Evolutionary conservation across 192 early-diverging fungal species (phyloP).

Genomic region (Podila clonocystis): DNA sequence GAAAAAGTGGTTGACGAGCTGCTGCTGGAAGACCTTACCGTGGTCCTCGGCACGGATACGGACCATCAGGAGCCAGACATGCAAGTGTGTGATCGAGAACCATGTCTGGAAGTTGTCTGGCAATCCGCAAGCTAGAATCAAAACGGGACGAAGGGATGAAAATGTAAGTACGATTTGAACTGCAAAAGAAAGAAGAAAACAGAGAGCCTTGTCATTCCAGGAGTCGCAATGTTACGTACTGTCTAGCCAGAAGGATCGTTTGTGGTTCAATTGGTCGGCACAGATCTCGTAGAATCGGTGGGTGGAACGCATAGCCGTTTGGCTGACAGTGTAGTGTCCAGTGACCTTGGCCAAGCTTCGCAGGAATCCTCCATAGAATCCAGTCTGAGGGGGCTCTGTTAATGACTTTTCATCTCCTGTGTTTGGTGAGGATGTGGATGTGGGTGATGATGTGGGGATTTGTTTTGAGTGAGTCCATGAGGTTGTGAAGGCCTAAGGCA

Average conservation of each 20-base stretch:
- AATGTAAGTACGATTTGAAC: background rate
- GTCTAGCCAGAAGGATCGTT: conserved; percentile 59
- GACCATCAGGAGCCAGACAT: conserved; percentile 95
- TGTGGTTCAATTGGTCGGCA: conserved; percentile 55
- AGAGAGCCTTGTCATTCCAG: too few relatives aligned
- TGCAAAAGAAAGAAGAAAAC: background rate
- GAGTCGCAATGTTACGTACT: conserved; percentile 27
- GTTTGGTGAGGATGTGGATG: conserved; percentile 12
- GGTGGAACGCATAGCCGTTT: conserved; percentile 61
- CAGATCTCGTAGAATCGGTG: conserved; percentile 61
- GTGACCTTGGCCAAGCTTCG: conserved; percentile 55
- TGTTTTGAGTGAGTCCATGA: conserved; percentile 22
- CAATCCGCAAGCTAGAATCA: conserved; percentile 64
- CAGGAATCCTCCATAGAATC: conserved; percentile 37
- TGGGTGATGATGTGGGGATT: background rate
- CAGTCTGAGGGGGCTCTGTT: conserved; percentile 7
- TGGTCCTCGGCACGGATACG: conserved; percentile 76
- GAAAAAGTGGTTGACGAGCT: conserved; percentile 89
- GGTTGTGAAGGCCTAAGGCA: conserved; percentile 19
- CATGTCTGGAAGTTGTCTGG: conserved; percentile 95
- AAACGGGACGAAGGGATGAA: background rate
- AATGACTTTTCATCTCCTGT: background rate
- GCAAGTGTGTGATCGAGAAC: conserved; percentile 90
- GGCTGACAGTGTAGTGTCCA: conserved; percentile 61
- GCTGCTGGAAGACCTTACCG: conserved; percentile 87